Conservation (phyloP, 371 early-diverging fungal species). For the Rhizomucor pusillus region DNA sequence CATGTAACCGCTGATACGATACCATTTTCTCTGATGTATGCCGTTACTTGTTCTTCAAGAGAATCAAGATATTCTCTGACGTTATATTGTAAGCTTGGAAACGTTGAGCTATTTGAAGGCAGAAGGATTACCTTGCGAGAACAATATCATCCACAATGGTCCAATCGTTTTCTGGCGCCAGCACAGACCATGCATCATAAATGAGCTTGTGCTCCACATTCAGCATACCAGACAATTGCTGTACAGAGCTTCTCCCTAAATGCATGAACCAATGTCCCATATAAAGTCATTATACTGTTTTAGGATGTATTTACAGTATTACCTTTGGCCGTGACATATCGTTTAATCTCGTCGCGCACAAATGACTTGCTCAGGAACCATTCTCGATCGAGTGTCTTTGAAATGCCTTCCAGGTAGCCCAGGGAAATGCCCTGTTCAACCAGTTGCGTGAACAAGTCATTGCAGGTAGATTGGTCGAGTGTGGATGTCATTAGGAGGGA, state of each 20-base stretch:
- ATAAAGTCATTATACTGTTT: background rate
- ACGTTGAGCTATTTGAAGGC: background rate
- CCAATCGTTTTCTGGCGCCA: conserved; percentile 13
- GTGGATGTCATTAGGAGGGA: conserved; percentile 4
- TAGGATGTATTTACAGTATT: conserved; percentile 4
- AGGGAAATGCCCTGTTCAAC: conserved; percentile 13
- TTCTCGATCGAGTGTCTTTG: conserved; percentile 13
- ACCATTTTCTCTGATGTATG: conserved; percentile 10
- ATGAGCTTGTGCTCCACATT: conserved; percentile 12
- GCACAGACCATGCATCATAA: conserved; percentile 13
- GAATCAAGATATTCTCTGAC: conserved; percentile 3
- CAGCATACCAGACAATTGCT: conserved; percentile 10
- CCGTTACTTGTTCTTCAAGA: conserved; percentile 3
- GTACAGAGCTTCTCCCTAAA: conserved; percentile 15
- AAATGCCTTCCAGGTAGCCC: conserved; percentile 7
- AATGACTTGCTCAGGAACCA: conserved; percentile 5
- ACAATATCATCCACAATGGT: conserved; percentile 15
- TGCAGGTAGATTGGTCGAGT: conserved; percentile 1
- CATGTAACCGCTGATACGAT: conserved; percentile 15
- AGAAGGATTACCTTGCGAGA: conserved; percentile 8
- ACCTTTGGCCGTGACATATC: background rate
- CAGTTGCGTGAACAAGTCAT: conserved; percentile 13
- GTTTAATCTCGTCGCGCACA: conserved; percentile 4
- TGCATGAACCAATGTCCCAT: background rate
- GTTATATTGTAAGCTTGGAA: background rate